Base-by-base conservation (phyloP, 495 filamentous ascomycete genomes). In the Penicillium bovifimosum region DNA sequence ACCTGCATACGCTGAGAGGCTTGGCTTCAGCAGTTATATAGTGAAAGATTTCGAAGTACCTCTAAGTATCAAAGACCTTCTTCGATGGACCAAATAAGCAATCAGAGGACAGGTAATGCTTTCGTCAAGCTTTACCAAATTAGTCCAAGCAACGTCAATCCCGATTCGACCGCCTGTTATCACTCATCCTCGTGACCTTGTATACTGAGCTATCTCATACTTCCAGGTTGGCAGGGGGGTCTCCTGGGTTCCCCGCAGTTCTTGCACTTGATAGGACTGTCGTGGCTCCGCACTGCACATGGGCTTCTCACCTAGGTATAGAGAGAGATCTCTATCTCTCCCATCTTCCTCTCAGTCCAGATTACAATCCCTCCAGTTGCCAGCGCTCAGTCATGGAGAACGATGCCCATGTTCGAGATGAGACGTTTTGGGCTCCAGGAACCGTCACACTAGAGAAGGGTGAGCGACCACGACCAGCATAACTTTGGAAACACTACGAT, bases 381-480 rank as follows among this genome's bases (percentile, higher is more conserved):
- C 40, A 11, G 14, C 29, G 2, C 16, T 18, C 41, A 38, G 42
- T 24, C 14, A 60, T 60, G 60, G 50, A 46, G 38, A 42, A 45
- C 16, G 47, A 49, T 26, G 16, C 55, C 52, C n/a, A 55, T 16
- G 53, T 53, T 36, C 38, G 35, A 6, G 60, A 65, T 48, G 62
- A 53, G 45, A 26, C 47, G 24, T 60, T 65, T 35, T 65, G 62
- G 62, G 56, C 62, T 10, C 62, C 62, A 6, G 62, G 62, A 20
- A 65, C 62, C 31, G 54, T 65, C 1, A 41, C 52, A 5, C 38
- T 65, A 13, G 62, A 65, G 52, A 56, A 65, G 42, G 28, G 62
- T 65, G 55, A 14, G 39, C 27, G 14, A 5, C 8, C 20, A 24
- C 20, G 2, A 24, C 20, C 20, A 24, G 4, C 20, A 2, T 24